phyloP scores from a whole-genome alignment of 2,329 filamentous ascomycete genomes.

The Colletotrichum sp. region DNA sequence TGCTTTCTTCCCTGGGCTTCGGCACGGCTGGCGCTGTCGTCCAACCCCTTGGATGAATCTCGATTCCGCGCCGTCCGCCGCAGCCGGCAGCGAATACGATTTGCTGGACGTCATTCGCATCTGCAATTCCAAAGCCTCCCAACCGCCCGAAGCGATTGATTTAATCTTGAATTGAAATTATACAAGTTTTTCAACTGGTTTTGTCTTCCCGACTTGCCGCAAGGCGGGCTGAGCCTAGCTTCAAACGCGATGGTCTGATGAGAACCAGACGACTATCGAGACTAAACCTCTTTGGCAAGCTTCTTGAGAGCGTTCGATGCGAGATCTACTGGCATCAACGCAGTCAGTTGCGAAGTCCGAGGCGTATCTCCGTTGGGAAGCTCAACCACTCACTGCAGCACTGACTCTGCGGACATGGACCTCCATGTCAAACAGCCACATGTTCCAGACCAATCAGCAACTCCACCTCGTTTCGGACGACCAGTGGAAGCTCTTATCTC shows the following conservation, averaged over 20 bases:
- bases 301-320: background rate
- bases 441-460: background rate
- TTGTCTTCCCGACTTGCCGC: background rate
- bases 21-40: background rate
- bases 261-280: background rate
- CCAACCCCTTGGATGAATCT: background rate
- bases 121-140: background rate
- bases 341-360: background rate
- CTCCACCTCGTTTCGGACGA: background rate
- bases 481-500: background rate
- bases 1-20: background rate
- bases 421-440: slow-evolving; percentile 5
- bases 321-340: background rate
- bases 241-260: background rate
- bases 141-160: background rate
- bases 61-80: background rate
- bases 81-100: background rate
- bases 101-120: background rate
- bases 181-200: background rate
- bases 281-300: background rate
- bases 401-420: background rate
- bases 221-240: background rate
- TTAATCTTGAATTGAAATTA: background rate
- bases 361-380: background rate
- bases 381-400: background rate